phyloP scores from a whole-genome alignment of 1,139 yeast species.

The Spathaspora sp. region DNA sequence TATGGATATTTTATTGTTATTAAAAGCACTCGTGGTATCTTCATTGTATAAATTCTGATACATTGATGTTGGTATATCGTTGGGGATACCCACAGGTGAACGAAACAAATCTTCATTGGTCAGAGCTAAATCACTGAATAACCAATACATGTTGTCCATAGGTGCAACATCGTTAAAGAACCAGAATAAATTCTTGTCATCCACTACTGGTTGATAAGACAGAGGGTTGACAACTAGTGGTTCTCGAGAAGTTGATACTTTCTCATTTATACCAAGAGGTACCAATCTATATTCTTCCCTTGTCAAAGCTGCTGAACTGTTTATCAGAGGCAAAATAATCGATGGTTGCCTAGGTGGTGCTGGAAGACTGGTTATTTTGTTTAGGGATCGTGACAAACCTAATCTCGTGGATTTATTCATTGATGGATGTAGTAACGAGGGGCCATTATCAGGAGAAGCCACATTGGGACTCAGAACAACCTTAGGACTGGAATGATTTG shows the following conservation, averaged over 20 bases:
- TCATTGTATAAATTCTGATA: constrained; percentile 11
- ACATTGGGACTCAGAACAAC: neutral
- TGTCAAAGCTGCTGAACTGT: constrained; percentile 2
- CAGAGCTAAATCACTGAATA: constrained; percentile 7
- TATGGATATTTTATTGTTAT: constrained; percentile 7
- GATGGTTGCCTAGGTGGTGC: constrained; percentile 11
- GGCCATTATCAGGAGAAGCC: neutral
- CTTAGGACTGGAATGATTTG: neutral
- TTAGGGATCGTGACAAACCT: neutral
- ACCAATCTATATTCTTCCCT: constrained; percentile 3
- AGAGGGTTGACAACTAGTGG: neutral
- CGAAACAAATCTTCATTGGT: neutral
- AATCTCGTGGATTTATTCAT: neutral
- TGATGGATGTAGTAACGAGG: neutral
- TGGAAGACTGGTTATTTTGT: constrained; percentile 4
- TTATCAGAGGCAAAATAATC: constrained; percentile 7
- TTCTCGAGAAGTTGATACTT: neutral
- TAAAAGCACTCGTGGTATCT: constrained; percentile 6
- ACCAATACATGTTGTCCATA: constrained; percentile 8
- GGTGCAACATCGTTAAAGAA: constrained; percentile 9
- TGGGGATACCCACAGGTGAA: neutral
- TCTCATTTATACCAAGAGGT: neutral
- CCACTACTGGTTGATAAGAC: neutral
- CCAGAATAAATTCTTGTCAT: constrained; percentile 9
- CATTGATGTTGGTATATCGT: constrained; percentile 8